A percentile compares a stretch with the other conserved stretches of the same genome.
Conservation (phyloP, 768 basidiomycete species). For the Xanthoconium stramineum region DNA sequence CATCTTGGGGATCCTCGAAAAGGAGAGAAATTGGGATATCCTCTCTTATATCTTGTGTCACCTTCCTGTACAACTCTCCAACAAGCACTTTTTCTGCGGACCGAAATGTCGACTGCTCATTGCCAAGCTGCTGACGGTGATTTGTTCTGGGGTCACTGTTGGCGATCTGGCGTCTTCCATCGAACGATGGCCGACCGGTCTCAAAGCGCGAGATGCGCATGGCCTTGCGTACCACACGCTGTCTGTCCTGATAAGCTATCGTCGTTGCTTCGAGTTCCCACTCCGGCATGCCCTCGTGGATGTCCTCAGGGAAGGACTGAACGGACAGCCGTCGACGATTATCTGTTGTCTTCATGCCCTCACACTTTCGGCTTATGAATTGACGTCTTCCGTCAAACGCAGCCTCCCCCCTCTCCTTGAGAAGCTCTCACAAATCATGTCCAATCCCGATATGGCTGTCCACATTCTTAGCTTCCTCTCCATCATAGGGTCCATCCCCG, state of each 20-base stretch:
- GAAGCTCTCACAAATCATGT: constrained; percentile 91
- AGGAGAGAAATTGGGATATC: constrained; percentile 88
- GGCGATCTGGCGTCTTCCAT: constrained; percentile 55
- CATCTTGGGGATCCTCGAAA: constrained; percentile 63
- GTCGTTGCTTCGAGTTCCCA: constrained; percentile 66
- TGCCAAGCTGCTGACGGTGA: constrained; percentile 53
- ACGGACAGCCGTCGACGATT: constrained; percentile 70
- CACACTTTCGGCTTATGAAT: constrained; percentile 82
- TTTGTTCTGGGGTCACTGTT: constrained; percentile 65
- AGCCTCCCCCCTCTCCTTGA: constrained; percentile 77
- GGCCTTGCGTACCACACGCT: constrained; percentile 85
- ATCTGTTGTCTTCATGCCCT: constrained; percentile 90
- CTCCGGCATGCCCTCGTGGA: constrained; percentile 71
- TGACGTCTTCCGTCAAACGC: constrained; percentile 78
- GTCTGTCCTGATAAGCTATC: constrained; percentile 85
- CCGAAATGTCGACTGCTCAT: constrained; percentile 69
- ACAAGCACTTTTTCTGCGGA: constrained; percentile 97
- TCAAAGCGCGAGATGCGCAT: constrained; percentile 80
- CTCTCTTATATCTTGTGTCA: constrained; percentile 90
- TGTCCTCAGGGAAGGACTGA: constrained; percentile 65
- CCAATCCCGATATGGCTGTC: constrained; percentile 88
- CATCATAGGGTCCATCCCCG: constrained; percentile 77
- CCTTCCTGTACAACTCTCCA: constrained; percentile 85
- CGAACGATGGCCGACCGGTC: constrained; percentile 54
- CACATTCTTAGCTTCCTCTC: constrained; percentile 92